Base-by-base conservation (phyloP, 768 basidiomycete species). In the Leccinum uliginosum region DNA sequence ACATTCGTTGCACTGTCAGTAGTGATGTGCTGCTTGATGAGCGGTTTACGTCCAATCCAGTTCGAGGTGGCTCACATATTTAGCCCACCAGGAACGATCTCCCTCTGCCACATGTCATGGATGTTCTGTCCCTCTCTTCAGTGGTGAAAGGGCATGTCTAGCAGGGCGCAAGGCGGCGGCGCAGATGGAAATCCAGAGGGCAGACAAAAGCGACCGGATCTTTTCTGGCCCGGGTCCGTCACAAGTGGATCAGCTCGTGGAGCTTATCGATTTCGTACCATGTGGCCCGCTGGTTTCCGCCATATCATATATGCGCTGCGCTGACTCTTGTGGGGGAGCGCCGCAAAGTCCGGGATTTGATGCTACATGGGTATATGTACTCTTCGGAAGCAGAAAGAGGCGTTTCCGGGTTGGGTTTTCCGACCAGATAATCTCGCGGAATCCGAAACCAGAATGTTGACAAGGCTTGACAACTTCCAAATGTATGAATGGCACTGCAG, bases 301-400 rank as follows among this genome's bases (percentile, higher is more conserved):
- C 11, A 8, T 44, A 60, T 57, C 51, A 61, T 50, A 53, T 21
- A 43, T 43, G 40, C 40, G 40, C 19, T 43, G 40, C 40, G 43
- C 24, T 34, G 24, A 27, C 34, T 43, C 27, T 43, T 19, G 40
- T n/a, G 49, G 40, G 40, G 34, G 17, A 53, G 48, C 50, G 30
- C 67, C 67, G 66, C 62, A 68, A 69, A 70, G 68, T 63, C 68
- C 68, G 66, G 66, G 61, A 61, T 59, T 45, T 51, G 58, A 57
- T 59, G 46, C 51, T 55, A 45, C 15, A 48, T 34, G 19, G 38
- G 38, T 30, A 30, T 30, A 30, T 43, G 19, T 19, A 19, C 40
- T 43, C 44, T 53, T 53, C 53, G 44, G 55, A 26, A 51, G 53
- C 44, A 55, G 50, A 54, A 51, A 24, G 27, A 34, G 54, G 57